A percentile compares a stretch with the other conserved stretches of the same genome.
These are phyloP conservation scores for Tuber indicum DNA, from an alignment of 495 filamentous ascomycete genomes.

Conservation along the genomic window DNA sequence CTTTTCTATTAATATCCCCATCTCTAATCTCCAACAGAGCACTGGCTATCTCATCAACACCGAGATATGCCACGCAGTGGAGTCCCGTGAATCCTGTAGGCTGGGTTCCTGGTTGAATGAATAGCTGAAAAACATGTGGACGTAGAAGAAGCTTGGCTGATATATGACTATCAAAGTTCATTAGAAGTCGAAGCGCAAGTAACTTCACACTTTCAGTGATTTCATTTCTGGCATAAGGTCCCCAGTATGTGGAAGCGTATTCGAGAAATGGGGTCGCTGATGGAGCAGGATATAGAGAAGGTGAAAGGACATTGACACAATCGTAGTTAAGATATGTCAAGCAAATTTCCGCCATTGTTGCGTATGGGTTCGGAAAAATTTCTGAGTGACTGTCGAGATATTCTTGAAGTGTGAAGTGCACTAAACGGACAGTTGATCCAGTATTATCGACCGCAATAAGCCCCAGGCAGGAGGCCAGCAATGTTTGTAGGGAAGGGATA, in stretches of 20 bases:
- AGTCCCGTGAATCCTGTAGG: background rate
- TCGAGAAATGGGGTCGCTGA: background rate
- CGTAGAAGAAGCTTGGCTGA: background rate
- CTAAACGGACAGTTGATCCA: background rate
- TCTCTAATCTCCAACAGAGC: background rate
- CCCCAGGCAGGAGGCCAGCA: background rate
- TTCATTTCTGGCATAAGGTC: background rate
- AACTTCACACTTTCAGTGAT: background rate
- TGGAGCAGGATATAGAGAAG: background rate
- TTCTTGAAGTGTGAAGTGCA: background rate
- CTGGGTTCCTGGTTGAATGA: background rate
- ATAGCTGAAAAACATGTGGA: fast-evolving
- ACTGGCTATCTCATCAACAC: background rate
- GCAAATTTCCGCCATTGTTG: background rate
- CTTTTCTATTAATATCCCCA: background rate
- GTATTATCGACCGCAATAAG: background rate
- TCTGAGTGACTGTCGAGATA: background rate
- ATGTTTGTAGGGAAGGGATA: background rate
- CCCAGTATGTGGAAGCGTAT: background rate
- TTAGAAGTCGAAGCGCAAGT: background rate
- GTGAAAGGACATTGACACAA: background rate
- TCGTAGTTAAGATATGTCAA: background rate
- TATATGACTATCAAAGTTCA: background rate
- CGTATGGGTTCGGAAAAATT: background rate
- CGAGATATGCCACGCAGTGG: background rate